Base-by-base conservation (phyloP, 805 yeast species). In the Jamesozyma piceae region DNA sequence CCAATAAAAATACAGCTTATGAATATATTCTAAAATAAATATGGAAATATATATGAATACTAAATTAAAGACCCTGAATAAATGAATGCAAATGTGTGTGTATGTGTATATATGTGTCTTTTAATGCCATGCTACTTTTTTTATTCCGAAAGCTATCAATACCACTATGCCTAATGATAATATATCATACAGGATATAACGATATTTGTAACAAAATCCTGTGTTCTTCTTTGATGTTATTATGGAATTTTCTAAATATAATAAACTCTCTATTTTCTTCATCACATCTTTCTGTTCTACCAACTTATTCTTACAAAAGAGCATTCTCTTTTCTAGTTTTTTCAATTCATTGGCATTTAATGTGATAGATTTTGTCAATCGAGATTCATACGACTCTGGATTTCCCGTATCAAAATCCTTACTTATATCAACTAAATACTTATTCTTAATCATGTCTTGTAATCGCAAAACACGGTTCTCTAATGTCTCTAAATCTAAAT, bases 391-490 rank as follows among this genome's bases (percentile, higher is more conserved):
- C 10, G 70, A 50, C 9, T 53, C 47, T 6, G 49, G 40, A 37
- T 64, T 47, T 22, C 54, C 52, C 1, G 44, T 45, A 8, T 54
- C 45, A 35, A 69, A 55, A 28, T 61, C 61, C 6, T 40, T 41
- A 28, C 55, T 58, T 19, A 69, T 45, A 2, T 42, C 39, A 14
- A 48, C 51, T 21, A 68, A 38, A 17, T 66, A 57, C 4, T 58
- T 49, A 29, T 59, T 39, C 17, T 50, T 49, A 4, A 70, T 42
- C 8, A 58, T 52, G 2, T 52, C 51, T 11, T 60, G 37, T 27
- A 71, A 46, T n/a, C 51, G 44, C 1, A 34, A 17, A 5, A 59
- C 47, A 15, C 48, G 44, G 9, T 43, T 19, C 44, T 57, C 66
- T 32, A 67, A 60, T 5, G 46, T 37, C 6, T 56, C 55, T 5